Percentiles rank a stretch among this genome's conserved stretches.
phyloP scores from a whole-genome alignment of 306 rosid species.

The Leucaena leucocephala region DNA sequence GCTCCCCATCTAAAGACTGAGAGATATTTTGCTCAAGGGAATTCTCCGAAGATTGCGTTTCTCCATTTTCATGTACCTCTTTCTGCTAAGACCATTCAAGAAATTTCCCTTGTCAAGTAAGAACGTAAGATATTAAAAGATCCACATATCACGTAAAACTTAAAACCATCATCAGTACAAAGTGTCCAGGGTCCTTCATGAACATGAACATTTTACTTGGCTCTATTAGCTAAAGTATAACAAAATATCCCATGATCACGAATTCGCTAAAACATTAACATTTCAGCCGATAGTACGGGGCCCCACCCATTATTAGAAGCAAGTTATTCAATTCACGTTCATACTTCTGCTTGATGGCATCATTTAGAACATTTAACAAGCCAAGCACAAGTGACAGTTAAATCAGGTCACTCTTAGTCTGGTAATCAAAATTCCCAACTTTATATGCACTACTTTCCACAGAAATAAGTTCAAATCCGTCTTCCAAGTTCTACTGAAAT shows the following conservation, averaged over 20 bases:
- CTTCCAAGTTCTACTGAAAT: slow-evolving; percentile 15
- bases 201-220: not conserved
- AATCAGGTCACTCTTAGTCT: not conserved
- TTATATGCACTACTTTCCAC: not conserved
- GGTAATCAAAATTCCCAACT: slow-evolving; percentile 9
- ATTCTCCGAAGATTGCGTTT: slow-evolving; percentile 48
- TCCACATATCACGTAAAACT: slow-evolving; percentile 1
- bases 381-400: slow-evolving; percentile 1
- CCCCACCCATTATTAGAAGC: not conserved
- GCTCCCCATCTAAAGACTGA: slow-evolving; percentile 53
- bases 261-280: slow-evolving; percentile 16
- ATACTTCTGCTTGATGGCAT: slow-evolving; percentile 5
- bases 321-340: not conserved
- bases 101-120: slow-evolving; percentile 27
- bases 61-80: slow-evolving; percentile 50
- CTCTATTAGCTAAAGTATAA: slow-evolving; percentile 9
- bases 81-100: slow-evolving; percentile 53
- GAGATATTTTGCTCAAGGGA: slow-evolving; percentile 45
- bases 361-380: slow-evolving; percentile 15
- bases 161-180: not conserved
- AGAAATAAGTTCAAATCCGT: not conserved
- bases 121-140: slow-evolving; percentile 14
- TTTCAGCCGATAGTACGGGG: slow-evolving; percentile 10
- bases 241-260: slow-evolving; percentile 1
- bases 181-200: slow-evolving; percentile 9